Conservation (phyloP, 306 rosid genomes). For the Prunus campanulata region DNA sequence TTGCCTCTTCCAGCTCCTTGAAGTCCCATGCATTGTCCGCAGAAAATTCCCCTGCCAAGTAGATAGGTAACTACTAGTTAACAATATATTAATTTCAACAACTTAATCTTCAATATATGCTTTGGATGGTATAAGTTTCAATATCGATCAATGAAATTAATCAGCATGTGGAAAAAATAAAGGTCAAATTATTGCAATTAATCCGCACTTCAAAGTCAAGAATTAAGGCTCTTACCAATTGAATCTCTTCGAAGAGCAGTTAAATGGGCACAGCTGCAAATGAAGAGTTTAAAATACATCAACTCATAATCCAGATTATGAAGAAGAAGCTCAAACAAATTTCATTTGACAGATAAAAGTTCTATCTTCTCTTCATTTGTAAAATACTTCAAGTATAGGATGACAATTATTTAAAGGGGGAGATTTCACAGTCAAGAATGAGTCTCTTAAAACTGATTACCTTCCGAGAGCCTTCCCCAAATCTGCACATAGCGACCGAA, state of each 20-base stretch:
- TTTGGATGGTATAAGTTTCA: background rate
- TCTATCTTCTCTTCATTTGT: background rate
- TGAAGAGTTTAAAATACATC: background rate
- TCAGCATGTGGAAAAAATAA: background rate
- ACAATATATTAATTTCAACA: background rate
- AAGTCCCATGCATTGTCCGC: conserved; percentile 97
- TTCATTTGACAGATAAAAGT: background rate
- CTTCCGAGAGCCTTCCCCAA: conserved; percentile 92
- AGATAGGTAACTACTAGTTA: background rate
- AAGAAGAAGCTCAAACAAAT: background rate
- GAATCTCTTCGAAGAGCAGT: conserved; percentile 94
- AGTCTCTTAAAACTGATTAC: conserved; percentile 34
- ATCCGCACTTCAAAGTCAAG: conserved; percentile 10
- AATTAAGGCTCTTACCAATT: conserved; percentile 56
- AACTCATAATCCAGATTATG: background rate
- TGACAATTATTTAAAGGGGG: background rate
- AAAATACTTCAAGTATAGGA: background rate
- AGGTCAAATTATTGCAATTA: background rate
- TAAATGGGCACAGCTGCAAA: conserved; percentile 87
- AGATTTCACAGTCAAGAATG: background rate
- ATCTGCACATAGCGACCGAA: conserved; percentile 91
- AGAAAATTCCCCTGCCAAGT: conserved; percentile 67
- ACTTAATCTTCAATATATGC: background rate
- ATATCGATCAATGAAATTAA: background rate
- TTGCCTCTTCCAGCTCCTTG: conserved; percentile 77